Percentiles rank a stretch among this genome's conserved stretches.
Evolutionary conservation across 306 rosid species (phyloP).

Genomic region (Trifolium dubium): DNA sequence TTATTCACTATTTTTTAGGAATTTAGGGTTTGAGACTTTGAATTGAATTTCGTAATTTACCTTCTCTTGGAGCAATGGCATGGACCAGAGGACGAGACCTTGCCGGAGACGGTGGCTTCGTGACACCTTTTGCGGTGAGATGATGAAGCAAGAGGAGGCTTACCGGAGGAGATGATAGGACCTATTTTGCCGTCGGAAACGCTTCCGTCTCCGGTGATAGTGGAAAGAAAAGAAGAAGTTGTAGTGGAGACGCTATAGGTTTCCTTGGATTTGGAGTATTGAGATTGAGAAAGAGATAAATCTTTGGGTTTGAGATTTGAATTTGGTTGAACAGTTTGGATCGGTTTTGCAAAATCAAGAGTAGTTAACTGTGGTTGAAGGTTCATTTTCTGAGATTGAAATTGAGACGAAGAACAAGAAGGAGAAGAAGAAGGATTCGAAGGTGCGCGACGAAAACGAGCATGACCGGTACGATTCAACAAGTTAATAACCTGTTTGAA

Average conservation of each 20-base stretch:
- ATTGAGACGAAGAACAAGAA: not conserved
- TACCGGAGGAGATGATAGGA: constrained; percentile 49
- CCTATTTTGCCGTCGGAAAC: constrained; percentile 68
- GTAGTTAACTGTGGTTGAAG: constrained; percentile 14
- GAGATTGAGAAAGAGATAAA: constrained; percentile 41
- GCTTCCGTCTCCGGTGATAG: constrained; percentile 79
- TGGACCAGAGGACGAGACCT: constrained; percentile 49
- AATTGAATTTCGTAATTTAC: constrained; percentile 42
- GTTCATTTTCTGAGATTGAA: constrained; percentile 8
- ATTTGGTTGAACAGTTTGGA: not conserved
- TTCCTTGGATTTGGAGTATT: constrained; percentile 40
- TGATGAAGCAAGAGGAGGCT: constrained; percentile 67
- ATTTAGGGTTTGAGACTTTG: not conserved
- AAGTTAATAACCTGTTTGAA: constrained; percentile 73
- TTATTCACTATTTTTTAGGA: not conserved
- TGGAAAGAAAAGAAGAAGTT: constrained; percentile 71
- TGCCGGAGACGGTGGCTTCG: constrained; percentile 49
- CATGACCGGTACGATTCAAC: constrained; percentile 85
- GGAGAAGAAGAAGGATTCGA: not conserved
- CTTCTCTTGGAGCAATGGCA: constrained; percentile 90
- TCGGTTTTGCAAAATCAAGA: constrained; percentile 40
- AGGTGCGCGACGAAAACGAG: constrained; percentile 89
- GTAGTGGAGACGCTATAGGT: constrained; percentile 52
- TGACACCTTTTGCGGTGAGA: constrained; percentile 64
- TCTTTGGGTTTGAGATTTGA: not conserved